Conservation (phyloP, 2,329 filamentous ascomycete species). For the Apiospora aurea region DNA sequence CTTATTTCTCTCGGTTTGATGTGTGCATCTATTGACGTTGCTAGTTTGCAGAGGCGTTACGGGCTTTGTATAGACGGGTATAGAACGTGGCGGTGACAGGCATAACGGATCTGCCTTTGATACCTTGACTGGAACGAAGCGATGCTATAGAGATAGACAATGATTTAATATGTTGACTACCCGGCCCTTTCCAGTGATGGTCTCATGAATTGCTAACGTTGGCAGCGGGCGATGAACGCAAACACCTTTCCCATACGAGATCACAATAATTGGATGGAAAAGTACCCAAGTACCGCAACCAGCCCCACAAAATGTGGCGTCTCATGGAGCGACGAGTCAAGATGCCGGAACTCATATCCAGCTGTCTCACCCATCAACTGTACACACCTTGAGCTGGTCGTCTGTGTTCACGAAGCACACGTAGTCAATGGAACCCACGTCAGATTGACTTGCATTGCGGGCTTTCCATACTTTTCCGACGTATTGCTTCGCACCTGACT, state of each 20-base stretch:
- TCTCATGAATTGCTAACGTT: not conserved
- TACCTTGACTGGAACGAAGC: slow-evolving; percentile 4
- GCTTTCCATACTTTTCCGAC: not conserved
- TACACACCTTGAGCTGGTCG: not conserved
- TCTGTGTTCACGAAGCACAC: not conserved
- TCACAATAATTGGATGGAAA: not conserved
- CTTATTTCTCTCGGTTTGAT: not conserved
- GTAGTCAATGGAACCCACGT: not conserved
- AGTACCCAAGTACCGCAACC: not conserved
- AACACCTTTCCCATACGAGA: not conserved
- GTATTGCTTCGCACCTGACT: not conserved
- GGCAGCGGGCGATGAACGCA: not conserved
- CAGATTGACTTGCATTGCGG: not conserved
- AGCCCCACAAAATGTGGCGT: slow-evolving; percentile 10
- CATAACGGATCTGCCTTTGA: slow-evolving; percentile 5
- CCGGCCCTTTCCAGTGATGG: not conserved
- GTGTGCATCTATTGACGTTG: not conserved
- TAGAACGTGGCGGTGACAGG: slow-evolving; percentile 8
- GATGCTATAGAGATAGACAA: slow-evolving; percentile 16
- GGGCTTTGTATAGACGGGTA: slow-evolving; percentile 18
- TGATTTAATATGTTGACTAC: not conserved
- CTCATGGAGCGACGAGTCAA: not conserved
- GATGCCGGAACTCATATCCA: not conserved
- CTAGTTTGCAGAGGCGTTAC: slow-evolving; percentile 11
- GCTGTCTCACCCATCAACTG: not conserved